Evolutionary conservation across 176 grass and related monocot species (phyloP), one percentile per base, ranked within the genome.

Genomic region (Zoysia pacifica): DNA sequence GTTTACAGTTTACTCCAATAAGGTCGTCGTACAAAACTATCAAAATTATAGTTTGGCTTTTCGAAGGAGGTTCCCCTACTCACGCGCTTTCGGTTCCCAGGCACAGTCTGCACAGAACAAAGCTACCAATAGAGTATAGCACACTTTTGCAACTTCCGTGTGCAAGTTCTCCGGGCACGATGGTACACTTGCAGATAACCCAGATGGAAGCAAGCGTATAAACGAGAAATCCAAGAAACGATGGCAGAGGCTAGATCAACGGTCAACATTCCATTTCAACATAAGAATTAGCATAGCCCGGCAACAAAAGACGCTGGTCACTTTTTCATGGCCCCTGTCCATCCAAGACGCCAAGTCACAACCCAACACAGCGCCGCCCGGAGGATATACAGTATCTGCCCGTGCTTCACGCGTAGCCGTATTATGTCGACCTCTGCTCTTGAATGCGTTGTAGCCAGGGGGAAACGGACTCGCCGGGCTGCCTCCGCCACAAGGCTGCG

Each of bases 311-410:
- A 28, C 45, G 75, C 40, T 28, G 28, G 28, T 12, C 75, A 6
- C 75, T 82, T 88, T 87, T 79, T 10, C 62, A 52, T 69, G 86
- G 62, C 45, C 46, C 51, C n/a, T 59, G 59, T 67, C 75, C 62
- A 5, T 51, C 44, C 68, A 79, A 77, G 74, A 77, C 59, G 59
- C 19, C 74, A 4, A 50, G 44, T 61, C 67, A 6, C 55, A 72
- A 28, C 42, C 67, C 18, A 54, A 5, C 41, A 53, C 11, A 35
- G 61, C 14, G 12, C 5, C 14, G 12, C 5, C 6, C 51, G 39
- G 18, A 80, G 74, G 42, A 61, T 51, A 11, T 51, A 2, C 49
- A 2, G 11, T 7, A 7, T 11, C 48, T 50, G 12, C 50, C 14
- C 11, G 28, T 28, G 50, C 50, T 52, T 9, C 50, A 52, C 14